Base-by-base conservation (phyloP, 1,284 basidiomycete genomes). In the Rhodofomes roseus region DNA sequence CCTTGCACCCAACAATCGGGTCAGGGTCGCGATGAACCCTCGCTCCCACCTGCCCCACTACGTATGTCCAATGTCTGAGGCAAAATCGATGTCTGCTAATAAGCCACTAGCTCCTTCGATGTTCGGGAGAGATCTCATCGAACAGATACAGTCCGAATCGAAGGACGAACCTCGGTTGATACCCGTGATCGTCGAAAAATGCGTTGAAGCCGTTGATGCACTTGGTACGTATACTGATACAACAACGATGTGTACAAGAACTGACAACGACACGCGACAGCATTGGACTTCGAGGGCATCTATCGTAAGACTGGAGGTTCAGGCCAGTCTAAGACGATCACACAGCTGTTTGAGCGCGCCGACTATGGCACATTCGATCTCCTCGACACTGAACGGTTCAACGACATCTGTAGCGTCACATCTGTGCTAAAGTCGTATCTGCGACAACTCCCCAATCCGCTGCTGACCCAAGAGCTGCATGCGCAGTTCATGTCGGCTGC, bases 391-490 rank as follows among this genome's bases (percentile, higher is more conserved):
- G 92, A 98, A 66, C 82, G 87, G 37, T 99, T 98, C 81, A 98
- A 97, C 77, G 97, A 99, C 73, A 93, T 99, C 58, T 95, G 92
- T 71, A 95, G 94, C 60, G 88, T 98, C 67, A 99, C 97, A 0
- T 96, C 95, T 22, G 96, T 97, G 41, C 82, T 99, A 68, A 99
- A 99, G 81, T 93, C 90, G 44, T 99, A 98, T 77, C 95, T 99
- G 84, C 87, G 96, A 50, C 83, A 87, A 50, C 77, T 99, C 39
- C 96, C 96, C 1, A 84, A 90, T 60, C 97, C 97, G 1, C 79
- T 99, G 41, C 79, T 98, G 62, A 98, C 97, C 0, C 93, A 88
- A 70, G 90, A 91, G 60, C 81, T 98, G 23, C 96, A 99, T 67
- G 94, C 97, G 66, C 86, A 89, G 68, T 96, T 98, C 71, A 89